These are phyloP conservation scores for Areca catechu DNA, from an alignment of 176 grass and related monocot species.

Conservation along the genomic window DNA sequence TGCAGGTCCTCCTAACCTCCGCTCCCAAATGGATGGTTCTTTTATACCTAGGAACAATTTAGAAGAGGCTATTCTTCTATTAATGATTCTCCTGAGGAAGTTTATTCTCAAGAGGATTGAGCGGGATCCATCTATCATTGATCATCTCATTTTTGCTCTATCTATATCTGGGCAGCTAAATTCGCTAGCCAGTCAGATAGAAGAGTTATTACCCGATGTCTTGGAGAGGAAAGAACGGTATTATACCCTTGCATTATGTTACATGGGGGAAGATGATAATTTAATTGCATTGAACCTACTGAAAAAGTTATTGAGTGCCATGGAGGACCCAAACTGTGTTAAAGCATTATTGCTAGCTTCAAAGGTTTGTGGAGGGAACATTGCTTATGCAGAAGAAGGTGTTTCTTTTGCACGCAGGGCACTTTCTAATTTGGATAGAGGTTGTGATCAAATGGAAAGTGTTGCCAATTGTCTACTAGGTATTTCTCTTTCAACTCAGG, in stretches of 20 bases:
- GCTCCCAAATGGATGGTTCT: constrained; percentile 74
- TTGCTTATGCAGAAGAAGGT: constrained; percentile 40
- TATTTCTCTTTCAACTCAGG: constrained; percentile 60
- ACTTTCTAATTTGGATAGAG: constrained; percentile 33
- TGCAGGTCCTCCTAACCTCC: constrained; percentile 68
- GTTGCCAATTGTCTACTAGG: constrained; percentile 60
- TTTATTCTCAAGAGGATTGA: constrained; percentile 66
- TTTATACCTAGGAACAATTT: constrained; percentile 87
- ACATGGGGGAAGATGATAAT: constrained; percentile 74
- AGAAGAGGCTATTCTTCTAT: constrained; percentile 90
- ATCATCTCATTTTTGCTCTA: constrained; percentile 84
- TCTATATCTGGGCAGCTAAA: constrained; percentile 60
- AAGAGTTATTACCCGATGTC: constrained; percentile 60
- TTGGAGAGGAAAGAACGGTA: constrained; percentile 60
- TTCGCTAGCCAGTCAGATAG: constrained; percentile 57
- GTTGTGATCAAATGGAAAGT: constrained; percentile 38
- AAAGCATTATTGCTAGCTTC: constrained; percentile 79
- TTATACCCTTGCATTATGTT: constrained; percentile 86
- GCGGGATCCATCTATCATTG: constrained; percentile 57
- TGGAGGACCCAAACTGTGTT: constrained; percentile 54
- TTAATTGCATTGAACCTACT: constrained; percentile 60
- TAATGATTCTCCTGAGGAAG: constrained; percentile 84
- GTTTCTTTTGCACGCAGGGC: constrained; percentile 61
- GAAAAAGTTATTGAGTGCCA: constrained; percentile 48
- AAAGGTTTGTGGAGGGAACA: constrained; percentile 52